phyloP scores from a whole-genome alignment of 1,284 basidiomycete genomes.

The Ustilago loliicola region DNA sequence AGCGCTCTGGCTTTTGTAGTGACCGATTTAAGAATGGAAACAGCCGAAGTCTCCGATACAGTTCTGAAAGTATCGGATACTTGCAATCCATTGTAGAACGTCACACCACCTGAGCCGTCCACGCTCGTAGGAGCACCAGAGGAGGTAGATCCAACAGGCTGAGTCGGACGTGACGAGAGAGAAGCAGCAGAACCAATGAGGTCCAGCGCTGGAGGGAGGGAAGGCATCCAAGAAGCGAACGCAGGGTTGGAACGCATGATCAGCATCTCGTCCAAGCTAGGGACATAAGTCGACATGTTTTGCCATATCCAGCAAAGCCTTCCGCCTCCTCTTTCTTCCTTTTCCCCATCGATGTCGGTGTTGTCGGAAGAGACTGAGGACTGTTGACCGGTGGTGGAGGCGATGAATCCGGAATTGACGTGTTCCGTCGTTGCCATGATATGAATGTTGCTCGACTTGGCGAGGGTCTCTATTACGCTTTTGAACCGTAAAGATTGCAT shows the following conservation, averaged over 20 bases:
- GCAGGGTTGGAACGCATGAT: conserved; percentile 52
- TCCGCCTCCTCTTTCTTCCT: conserved; percentile 1
- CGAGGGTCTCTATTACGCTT: conserved; percentile 41
- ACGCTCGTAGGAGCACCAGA: no score
- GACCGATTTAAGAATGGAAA: conserved; percentile 59
- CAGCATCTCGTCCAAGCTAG: conserved; percentile 51
- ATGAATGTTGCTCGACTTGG: conserved; percentile 33
- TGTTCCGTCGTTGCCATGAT: conserved; percentile 52
- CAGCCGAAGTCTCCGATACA: conserved; percentile 46
- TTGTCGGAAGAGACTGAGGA: neutral
- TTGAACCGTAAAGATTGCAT: conserved; percentile 47
- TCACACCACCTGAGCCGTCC: neutral
- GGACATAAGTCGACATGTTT: conserved; percentile 45
- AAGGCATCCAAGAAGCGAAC: conserved; percentile 44
- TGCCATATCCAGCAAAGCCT: conserved; percentile 52
- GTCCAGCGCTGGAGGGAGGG: conserved; percentile 34
- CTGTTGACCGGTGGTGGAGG: conserved; percentile 26
- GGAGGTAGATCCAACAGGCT: neutral
- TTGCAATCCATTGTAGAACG: conserved; percentile 40
- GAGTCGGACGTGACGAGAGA: neutral
- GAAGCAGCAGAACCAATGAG: conserved; percentile 34
- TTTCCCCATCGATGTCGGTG: neutral
- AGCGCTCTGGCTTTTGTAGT: conserved; percentile 56
- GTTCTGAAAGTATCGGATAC: conserved; percentile 36
- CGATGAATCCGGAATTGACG: conserved; percentile 47